Evolutionary conservation across 305 asterid genomes (phyloP).

Genomic region (Solanum hybrid): DNA sequence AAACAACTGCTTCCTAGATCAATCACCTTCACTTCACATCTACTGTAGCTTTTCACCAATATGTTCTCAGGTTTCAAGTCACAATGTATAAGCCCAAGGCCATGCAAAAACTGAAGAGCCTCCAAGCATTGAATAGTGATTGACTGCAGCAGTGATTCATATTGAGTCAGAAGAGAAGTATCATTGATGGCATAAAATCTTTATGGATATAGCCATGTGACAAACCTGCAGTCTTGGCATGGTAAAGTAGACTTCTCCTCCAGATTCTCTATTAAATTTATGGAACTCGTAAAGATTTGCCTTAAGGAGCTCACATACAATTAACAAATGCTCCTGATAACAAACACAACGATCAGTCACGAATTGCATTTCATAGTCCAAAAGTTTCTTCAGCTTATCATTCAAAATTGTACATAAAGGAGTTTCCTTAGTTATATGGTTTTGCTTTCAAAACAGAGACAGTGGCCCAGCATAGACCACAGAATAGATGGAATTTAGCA

Average conservation of each 20-base stretch:
- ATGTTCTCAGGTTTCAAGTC: constrained; percentile 98
- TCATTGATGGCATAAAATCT: not conserved
- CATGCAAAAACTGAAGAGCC: constrained; percentile 84
- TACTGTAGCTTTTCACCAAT: constrained; percentile 97
- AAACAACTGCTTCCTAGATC: constrained; percentile 98
- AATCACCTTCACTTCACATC: constrained; percentile 98
- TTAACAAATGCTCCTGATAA: constrained; percentile 88
- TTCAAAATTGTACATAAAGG: not conserved
- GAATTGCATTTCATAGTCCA: not conserved
- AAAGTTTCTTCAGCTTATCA: not conserved
- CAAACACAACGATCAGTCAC: constrained; percentile 5
- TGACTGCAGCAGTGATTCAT: constrained; percentile 43
- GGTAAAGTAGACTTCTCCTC: constrained; percentile 97
- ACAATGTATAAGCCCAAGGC: constrained; percentile 97
- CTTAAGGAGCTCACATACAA: constrained; percentile 92
- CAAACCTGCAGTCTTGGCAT: constrained; percentile 98
- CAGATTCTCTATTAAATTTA: constrained; percentile 94
- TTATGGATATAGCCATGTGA: constrained; percentile 10
- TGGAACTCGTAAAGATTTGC: constrained; percentile 96
- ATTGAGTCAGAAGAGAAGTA: not conserved
- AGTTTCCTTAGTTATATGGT: not conserved
- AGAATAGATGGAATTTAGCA: not conserved
- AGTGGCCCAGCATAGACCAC: not conserved
- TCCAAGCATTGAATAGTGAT: constrained; percentile 96
- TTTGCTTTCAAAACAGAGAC: not conserved